phyloP scores from a whole-genome alignment of 257 asterid species.

The Penstemon newberryi region DNA sequence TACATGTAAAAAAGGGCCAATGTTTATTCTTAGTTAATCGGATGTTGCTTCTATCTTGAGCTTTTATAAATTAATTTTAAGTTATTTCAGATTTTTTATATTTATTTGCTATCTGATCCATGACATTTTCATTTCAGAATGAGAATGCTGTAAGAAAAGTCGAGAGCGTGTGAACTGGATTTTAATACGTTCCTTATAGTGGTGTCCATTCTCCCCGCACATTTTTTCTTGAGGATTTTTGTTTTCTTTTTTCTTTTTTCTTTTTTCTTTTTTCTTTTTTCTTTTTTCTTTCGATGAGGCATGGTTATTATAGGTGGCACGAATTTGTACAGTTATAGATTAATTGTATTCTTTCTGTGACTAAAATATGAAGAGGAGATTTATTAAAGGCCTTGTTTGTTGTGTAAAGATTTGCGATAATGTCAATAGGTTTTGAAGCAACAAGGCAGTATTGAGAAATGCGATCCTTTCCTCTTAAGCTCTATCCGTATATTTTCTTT shows the following conservation, averaged over 20 bases:
- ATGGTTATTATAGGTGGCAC: conserved; percentile 38
- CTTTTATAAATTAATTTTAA: background rate
- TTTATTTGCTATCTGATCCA: background rate
- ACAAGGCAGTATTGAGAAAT: conserved; percentile 3
- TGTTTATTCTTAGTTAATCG: background rate
- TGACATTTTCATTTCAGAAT: conserved; percentile 47
- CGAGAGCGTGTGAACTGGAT: conserved; percentile 47
- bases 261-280: conserved; percentile 20
- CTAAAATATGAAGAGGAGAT: conserved; percentile 26
- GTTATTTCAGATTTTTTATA: conserved; percentile 3
- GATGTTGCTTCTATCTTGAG: background rate
- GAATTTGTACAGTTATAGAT: conserved; percentile 45
- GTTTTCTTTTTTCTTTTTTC: conserved; percentile 5
- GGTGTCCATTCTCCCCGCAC: conserved; percentile 17
- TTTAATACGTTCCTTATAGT: conserved; percentile 8
- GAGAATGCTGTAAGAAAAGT: conserved; percentile 42
- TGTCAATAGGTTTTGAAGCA: conserved; percentile 18
- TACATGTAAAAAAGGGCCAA: background rate
- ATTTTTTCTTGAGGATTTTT: conserved; percentile 27
- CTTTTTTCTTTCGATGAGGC: conserved; percentile 20
- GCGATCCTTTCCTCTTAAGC: background rate
- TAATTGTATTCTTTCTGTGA: conserved; percentile 40
- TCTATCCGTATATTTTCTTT: background rate
- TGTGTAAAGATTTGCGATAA: conserved; percentile 18
- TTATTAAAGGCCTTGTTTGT: conserved; percentile 16